A percentile compares a stretch with the other conserved stretches of the same genome.
These are phyloP conservation scores for Penicillium diatomitis DNA, from an alignment of 495 filamentous ascomycete genomes.

Conservation along the genomic window DNA sequence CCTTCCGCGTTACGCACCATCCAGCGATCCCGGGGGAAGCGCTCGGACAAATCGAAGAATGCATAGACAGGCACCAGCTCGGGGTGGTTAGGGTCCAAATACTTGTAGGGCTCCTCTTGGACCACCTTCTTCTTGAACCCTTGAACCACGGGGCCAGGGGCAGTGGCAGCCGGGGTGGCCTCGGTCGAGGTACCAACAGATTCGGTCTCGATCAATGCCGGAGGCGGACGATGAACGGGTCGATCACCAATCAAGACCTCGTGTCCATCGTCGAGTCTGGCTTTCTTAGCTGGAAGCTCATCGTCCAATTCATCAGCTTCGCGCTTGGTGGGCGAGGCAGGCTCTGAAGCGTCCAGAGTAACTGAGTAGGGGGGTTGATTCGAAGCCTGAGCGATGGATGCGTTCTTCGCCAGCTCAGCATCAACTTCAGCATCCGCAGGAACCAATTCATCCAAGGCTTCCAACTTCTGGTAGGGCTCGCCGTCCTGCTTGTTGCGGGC, in stretches of 20 bases:
- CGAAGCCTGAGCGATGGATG: slow-evolving; percentile 32
- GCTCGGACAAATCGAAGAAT: slow-evolving; percentile 74
- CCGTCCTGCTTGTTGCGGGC: slow-evolving; percentile 32
- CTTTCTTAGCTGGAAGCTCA: slow-evolving; percentile 36
- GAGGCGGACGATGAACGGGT: slow-evolving; percentile 39
- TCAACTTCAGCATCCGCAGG: slow-evolving; percentile 25
- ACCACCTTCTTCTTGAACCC: slow-evolving; percentile 35
- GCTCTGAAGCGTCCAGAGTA: slow-evolving; percentile 18
- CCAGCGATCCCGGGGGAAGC: slow-evolving; percentile 83
- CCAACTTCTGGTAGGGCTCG: slow-evolving; percentile 38
- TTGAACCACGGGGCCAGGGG: slow-evolving; percentile 10
- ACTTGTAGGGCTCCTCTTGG: slow-evolving; percentile 89
- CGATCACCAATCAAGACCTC: slow-evolving; percentile 41
- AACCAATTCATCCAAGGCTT: slow-evolving; percentile 40
- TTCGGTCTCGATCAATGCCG: slow-evolving; percentile 28
- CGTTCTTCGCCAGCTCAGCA: slow-evolving; percentile 33
- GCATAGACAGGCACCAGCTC: slow-evolving; percentile 64
- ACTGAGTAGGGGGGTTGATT: slow-evolving; percentile 32
- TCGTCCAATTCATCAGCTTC: slow-evolving; percentile 33
- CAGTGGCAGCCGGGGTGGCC: slow-evolving; percentile 22
- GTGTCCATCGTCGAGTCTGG: slow-evolving; percentile 37
- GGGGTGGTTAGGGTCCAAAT: slow-evolving; percentile 58
- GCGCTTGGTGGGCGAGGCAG: slow-evolving; percentile 27
- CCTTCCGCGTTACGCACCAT: slow-evolving; percentile 90
- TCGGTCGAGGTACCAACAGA: slow-evolving; percentile 27